Evolutionary conservation across 352 stramenopile genomes (phyloP), one percentile per base, ranked within the genome.

Genomic region (Phytopythium boreale): DNA sequence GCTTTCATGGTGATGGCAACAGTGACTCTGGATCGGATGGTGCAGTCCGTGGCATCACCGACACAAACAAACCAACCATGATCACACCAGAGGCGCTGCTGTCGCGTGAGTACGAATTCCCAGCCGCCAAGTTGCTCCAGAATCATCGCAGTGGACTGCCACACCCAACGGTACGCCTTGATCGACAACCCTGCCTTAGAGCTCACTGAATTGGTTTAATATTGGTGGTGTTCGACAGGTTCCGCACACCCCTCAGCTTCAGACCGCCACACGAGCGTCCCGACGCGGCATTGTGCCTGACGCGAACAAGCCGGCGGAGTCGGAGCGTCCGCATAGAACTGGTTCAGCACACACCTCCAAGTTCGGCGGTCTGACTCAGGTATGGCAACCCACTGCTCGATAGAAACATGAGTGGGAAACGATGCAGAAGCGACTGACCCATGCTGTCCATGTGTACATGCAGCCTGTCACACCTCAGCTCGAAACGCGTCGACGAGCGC

Each of bases 401-500:
- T n/a, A 49, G 1, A 49, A 7, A 3, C 0, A 6, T 6, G 19
- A 19, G 43, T 15, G 10, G n/a, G 14, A 2, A 4, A 17, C 1
- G 4, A 55, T 4, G 24, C 11, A 10, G 24, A 37, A n/a, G 5
- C 29, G 26, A 24, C 49, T 56, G 26, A 56, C 49, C 5, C 4
- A 8, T n/a, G 11, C 6, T 56, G 2, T 7, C 2, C 2, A 34
- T 29, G 47, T 34, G 24, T 10, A 3, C 12, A 53, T 61, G 31
- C 47, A 87, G 67, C 80, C 82, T 15, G 70, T 87, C 56, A 85
- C 84, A 11, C 86, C 84, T 9, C 82, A 90, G 55, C 67, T 95
- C 14, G 70, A 88, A 69, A 92, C 86, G 2, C 69, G 75, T 62
- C 79, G 79, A 24, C 79, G 86, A 56, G 86, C 79, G 1, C 70